Evolutionary conservation across 495 filamentous ascomycete species (phyloP), one percentile per base, ranked within the genome.

Genomic region (Neurospora sp.): DNA sequence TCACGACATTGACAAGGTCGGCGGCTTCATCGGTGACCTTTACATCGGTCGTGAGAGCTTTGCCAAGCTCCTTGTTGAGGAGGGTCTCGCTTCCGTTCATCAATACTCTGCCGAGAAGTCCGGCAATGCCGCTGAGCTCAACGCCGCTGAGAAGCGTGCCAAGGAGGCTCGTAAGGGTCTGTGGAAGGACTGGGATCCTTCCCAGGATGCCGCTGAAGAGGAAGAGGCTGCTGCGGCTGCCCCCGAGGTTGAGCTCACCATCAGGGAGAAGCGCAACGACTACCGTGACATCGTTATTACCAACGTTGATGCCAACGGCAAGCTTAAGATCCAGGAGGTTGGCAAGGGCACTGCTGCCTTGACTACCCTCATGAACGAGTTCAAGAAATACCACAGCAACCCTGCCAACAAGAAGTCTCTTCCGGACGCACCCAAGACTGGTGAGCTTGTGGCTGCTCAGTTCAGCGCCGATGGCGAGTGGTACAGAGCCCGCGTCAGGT

Each of bases 1-100:
- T 11, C 92, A 97, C 81, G 94, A 94, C 78, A 92, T 93, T 70
- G 96, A 99, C 84, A 97, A 97, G 84, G 90, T 93, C 40, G 96
- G 96, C 76, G 96, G 95, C 71, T 99, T 99, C 85, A 97, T 99
- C 75, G 96, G 96, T 68, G 92, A 92, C 18, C 88, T 99, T 3
- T 97, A 94, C 76, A 86, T 98, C 78, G 96, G 94, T 85, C 93
- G 94, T 48, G 94, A 98, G 82, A 98, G 93, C 84, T 95, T 99
- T 82, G 93, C 96, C 76, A 97, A 97, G 84, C 79, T 93, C 12
- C 89, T 99, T 8, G 88, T 98, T 4, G 96, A 98, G 81, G 96
- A 98, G 82, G 96, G 96, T 68, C 82, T 97, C 39, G 96, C 96
- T 20, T 90, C 89, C 31, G 94, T 98, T 40, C 94, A 98, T 79